Base-by-base conservation (phyloP, 352 stramenopile species). In the Phytopythium boreale region DNA sequence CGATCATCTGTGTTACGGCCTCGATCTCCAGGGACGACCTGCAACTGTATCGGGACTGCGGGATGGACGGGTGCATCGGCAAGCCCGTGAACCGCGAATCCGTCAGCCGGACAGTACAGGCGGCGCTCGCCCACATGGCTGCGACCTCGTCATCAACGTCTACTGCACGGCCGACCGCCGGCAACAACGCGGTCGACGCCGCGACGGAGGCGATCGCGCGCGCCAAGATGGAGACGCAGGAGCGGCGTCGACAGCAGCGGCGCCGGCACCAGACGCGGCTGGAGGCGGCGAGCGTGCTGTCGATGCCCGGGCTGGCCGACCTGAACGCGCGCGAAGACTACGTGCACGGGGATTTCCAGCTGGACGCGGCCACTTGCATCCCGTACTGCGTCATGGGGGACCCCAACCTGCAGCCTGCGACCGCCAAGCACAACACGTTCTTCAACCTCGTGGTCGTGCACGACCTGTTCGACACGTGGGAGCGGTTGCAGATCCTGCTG, bases 401-500 rank as follows among this genome's bases (percentile, higher is more conserved):
- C 27, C 47, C 59, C n/a, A 26, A 6, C 2, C 56, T 69, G 20
- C 62, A 76, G 47, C 46, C 55, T 22, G 56, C 64, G 2, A 22
- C 56, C 47, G 43, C 24, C 27, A 51, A 56, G 12, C 58, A 24
- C 59, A 24, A 52, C 56, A 83, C 81, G 8, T 93, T 97, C 61
- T 98, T 97, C 76, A 98, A 98, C 63, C 78, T 98, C 46, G 93
- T 99, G 31, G 77, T 99, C 9, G 92, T 97, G 37, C 93, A 98
- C 64, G 95, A 99, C 56, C 75, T 98, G 24, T 99, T 98, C 63
- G 96, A 98, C 61, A 98, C 90, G 43, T 97, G 87, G 76, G 95
- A 98, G 68, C 76, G 89, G 8, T 74, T 98, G 69, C 93, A 98
- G 69, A 98, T 99, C 75, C 77, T 98, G 47, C 79, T 99, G 11